These are phyloP conservation scores for Senecio squalidus DNA, from an alignment of 140 eudicot species.

Conservation along the genomic window DNA sequence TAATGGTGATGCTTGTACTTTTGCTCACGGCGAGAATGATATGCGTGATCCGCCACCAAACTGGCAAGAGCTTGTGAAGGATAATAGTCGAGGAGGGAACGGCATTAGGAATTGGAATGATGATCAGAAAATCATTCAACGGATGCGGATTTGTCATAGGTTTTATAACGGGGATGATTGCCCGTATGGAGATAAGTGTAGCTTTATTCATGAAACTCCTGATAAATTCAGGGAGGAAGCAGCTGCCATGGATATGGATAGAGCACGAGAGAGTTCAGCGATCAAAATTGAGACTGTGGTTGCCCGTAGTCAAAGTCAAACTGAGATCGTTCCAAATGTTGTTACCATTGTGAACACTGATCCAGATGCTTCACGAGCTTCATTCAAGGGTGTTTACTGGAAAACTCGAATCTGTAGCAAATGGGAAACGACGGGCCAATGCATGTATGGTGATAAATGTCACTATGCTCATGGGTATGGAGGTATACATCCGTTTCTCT, in stretches of 20 bases:
- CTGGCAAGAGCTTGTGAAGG: slow-evolving; percentile 58
- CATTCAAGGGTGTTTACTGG: slow-evolving; percentile 39
- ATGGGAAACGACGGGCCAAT: slow-evolving; percentile 67
- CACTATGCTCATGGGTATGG: slow-evolving; percentile 68
- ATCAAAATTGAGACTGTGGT: slow-evolving; percentile 47
- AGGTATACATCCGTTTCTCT: slow-evolving; percentile 36
- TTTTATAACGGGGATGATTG: slow-evolving; percentile 85
- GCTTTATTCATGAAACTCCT: slow-evolving; percentile 70
- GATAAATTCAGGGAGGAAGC: slow-evolving; percentile 33
- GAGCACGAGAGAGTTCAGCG: slow-evolving; percentile 53
- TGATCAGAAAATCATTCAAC: slow-evolving; percentile 52
- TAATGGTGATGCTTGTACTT: slow-evolving; percentile 65
- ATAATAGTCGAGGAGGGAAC: slow-evolving; percentile 35
- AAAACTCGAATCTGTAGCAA: slow-evolving; percentile 63
- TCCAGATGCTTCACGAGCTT: slow-evolving; percentile 15
- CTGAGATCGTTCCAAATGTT: not conserved
- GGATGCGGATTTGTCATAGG: slow-evolving; percentile 69
- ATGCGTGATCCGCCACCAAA: slow-evolving; percentile 78
- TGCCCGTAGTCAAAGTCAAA: slow-evolving; percentile 25
- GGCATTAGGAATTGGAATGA: slow-evolving; percentile 51
- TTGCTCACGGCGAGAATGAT: slow-evolving; percentile 78
- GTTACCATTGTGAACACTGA: not conserved
- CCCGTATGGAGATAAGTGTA: slow-evolving; percentile 83
- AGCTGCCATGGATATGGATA: slow-evolving; percentile 7
- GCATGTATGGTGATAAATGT: slow-evolving; percentile 61